phyloP scores from a whole-genome alignment of 257 asterid genomes.

The Nicotiana attenuata region DNA sequence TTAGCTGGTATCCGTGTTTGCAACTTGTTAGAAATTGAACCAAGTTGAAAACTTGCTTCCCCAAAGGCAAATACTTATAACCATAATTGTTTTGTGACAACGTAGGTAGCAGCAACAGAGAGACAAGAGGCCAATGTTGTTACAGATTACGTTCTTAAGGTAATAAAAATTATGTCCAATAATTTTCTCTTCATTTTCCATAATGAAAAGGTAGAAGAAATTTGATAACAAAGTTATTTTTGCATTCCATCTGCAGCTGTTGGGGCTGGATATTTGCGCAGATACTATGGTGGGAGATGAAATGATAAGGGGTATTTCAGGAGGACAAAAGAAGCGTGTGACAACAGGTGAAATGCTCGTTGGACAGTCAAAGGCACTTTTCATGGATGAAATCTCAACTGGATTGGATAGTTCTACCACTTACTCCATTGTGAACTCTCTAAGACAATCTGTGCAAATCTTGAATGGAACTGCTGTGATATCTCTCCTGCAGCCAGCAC shows the following conservation, averaged over 20 bases:
- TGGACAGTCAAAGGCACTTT: conserved; percentile 56
- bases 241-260: not conserved
- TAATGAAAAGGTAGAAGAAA: not conserved
- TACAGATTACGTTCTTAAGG: conserved; percentile 33
- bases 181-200: not conserved
- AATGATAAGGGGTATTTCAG: conserved; percentile 34
- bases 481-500: conserved; percentile 64
- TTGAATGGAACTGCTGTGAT: conserved; percentile 61
- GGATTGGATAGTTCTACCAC: conserved; percentile 65
- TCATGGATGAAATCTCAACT: conserved; percentile 68
- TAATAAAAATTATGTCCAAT: not conserved
- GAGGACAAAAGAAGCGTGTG: conserved; percentile 34
- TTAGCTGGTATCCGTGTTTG: not conserved
- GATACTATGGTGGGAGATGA: conserved; percentile 35
- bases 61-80: not conserved
- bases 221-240: not conserved
- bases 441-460: conserved; percentile 44
- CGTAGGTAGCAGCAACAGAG: conserved; percentile 27
- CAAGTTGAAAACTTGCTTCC: not conserved
- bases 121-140: conserved; percentile 30
- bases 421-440: conserved; percentile 43
- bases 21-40: not conserved
- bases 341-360: conserved; percentile 54
- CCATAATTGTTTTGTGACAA: not conserved
- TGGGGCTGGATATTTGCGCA: conserved; percentile 32